Percentiles rank a stretch among this genome's conserved stretches.
These are phyloP conservation scores for Albizia julibrissin DNA, from an alignment of 306 rosid genomes.

Conservation along the genomic window DNA sequence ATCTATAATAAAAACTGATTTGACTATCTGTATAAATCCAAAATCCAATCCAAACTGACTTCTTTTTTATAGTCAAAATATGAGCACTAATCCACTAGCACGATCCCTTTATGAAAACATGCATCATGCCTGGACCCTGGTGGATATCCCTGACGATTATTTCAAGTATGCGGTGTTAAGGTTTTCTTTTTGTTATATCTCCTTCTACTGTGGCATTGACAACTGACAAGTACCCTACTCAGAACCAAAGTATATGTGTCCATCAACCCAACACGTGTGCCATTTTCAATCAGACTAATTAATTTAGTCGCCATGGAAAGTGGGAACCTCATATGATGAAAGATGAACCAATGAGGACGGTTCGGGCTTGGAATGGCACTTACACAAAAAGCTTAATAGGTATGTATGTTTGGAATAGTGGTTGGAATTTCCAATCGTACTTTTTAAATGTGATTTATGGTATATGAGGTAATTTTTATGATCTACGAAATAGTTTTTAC, in stretches of 20 bases:
- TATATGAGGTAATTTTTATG: no score
- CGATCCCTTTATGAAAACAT: constrained; percentile 17
- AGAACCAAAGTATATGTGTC: not conserved
- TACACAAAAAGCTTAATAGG: no score
- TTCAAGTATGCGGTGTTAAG: not conserved
- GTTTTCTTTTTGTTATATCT: not conserved
- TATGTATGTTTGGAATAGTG: no score
- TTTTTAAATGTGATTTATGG: no score
- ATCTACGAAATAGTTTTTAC: no score
- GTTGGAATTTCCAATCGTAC: no score
- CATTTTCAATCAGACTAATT: constrained; percentile 14
- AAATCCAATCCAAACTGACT: not conserved
- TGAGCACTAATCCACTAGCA: not conserved
- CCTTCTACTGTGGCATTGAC: not conserved
- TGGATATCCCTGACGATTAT: not conserved
- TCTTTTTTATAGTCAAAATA: not conserved
- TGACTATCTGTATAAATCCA: not conserved
- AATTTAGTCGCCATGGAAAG: constrained; percentile 30
- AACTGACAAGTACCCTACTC: not conserved
- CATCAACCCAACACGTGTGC: not conserved
- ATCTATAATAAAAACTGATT: not conserved
- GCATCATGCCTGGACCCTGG: not conserved
- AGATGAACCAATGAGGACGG: no score
- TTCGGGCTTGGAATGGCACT: constrained; percentile 21
- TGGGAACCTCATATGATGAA: constrained; percentile 6